A percentile compares a stretch with the other conserved stretches of the same genome.
These are phyloP conservation scores for Psilocybe subaeruginosa DNA, from an alignment of 768 basidiomycete genomes.

Conservation along the genomic window DNA sequence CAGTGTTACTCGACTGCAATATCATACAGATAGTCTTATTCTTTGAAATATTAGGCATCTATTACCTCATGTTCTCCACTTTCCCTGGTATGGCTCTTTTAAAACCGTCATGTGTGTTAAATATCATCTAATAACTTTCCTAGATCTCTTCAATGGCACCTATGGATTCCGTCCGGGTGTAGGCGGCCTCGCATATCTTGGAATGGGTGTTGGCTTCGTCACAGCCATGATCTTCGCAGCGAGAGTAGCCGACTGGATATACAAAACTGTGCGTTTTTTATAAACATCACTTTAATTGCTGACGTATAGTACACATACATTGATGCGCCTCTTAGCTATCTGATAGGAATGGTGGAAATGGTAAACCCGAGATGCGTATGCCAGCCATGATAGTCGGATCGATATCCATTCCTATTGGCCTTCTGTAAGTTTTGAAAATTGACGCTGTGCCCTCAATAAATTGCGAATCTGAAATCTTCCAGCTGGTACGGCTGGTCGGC, in stretches of 20 bases:
- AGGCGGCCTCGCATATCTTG: conserved; percentile 57
- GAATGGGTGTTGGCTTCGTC: conserved; percentile 59
- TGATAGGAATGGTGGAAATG: conserved; percentile 58
- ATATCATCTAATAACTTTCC: neutral
- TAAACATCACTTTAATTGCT: neutral
- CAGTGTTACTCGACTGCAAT: no score
- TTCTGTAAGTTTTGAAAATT: conserved; percentile 51
- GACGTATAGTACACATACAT: neutral
- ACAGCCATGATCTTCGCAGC: conserved; percentile 50
- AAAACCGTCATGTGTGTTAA: neutral
- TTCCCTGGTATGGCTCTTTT: conserved; percentile 51
- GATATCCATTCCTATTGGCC: conserved; percentile 65
- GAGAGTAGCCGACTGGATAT: conserved; percentile 48
- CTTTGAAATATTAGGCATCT: conserved; percentile 62
- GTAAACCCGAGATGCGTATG: conserved; percentile 77
- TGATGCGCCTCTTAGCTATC: conserved; percentile 39
- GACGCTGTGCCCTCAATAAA: no score
- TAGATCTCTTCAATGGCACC: conserved; percentile 48
- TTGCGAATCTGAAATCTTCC: neutral
- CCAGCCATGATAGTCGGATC: conserved; percentile 74
- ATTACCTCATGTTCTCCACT: conserved; percentile 73
- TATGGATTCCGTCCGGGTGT: conserved; percentile 57
- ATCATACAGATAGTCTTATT: neutral
- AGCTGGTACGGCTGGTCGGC: conserved; percentile 89
- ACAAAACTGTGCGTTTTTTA: conserved; percentile 42